Evolutionary conservation across 148 eudicot genomes (phyloP).

Genomic region (Chenopodium suecicum): DNA sequence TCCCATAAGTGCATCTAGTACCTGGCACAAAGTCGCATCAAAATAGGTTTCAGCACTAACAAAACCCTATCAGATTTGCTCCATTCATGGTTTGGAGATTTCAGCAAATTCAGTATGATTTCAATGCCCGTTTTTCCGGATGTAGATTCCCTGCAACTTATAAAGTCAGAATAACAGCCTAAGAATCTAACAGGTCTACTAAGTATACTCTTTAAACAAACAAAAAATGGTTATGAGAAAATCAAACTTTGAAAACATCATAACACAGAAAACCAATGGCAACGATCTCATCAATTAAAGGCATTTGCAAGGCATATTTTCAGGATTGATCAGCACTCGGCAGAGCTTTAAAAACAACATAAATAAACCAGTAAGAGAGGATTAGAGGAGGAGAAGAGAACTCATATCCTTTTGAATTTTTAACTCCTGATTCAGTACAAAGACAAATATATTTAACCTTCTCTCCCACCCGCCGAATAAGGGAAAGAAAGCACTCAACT

Average conservation of each 20-base stretch:
- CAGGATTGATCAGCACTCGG: background rate
- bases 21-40: conserved; percentile 92
- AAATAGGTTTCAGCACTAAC: conserved; percentile 47
- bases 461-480: background rate
- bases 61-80: conserved; percentile 48
- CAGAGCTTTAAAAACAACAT: background rate
- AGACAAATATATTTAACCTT: background rate
- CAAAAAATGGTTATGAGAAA: background rate
- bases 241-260: background rate
- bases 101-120: conserved; percentile 62
- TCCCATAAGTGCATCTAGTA: conserved; percentile 21
- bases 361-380: background rate
- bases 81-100: conserved; percentile 58
- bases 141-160: conserved; percentile 45
- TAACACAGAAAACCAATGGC: background rate
- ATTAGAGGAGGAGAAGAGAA: background rate
- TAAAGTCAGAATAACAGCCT: conserved; percentile 3
- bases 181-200: background rate
- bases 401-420: background rate
- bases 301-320: background rate
- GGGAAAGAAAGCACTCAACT: background rate
- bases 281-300: background rate
- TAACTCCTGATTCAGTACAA: background rate
- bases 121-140: conserved; percentile 58
- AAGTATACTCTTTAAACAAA: background rate